phyloP scores from a whole-genome alignment of 805 yeast species.

The Cyberlindnera samutprakarnensis region DNA sequence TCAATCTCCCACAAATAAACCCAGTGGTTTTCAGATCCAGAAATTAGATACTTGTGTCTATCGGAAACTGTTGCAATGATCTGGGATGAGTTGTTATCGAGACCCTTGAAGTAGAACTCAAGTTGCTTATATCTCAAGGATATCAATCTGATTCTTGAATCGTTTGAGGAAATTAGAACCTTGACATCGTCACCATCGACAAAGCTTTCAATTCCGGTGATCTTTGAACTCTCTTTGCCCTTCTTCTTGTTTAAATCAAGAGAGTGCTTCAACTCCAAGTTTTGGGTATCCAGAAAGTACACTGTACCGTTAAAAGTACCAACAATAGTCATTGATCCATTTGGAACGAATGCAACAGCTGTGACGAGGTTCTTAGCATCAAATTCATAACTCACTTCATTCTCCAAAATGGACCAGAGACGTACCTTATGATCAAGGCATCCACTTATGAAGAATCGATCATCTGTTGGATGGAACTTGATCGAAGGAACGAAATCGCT shows the following conservation, averaged over 20 bases:
- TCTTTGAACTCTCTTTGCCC: conserved; percentile 29
- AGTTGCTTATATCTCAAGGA: conserved; percentile 46
- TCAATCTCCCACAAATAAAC: conserved; percentile 69
- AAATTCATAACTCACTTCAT: conserved; percentile 49
- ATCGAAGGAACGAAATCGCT: conserved; percentile 80
- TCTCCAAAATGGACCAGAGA: conserved; percentile 82
- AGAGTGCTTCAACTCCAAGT: conserved; percentile 40
- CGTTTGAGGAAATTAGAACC: conserved; percentile 68
- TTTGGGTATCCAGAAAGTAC: conserved; percentile 53
- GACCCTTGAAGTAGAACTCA: conserved; percentile 67
- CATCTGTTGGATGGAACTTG: conserved; percentile 78
- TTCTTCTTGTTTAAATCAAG: conserved; percentile 39
- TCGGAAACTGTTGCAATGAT: conserved; percentile 60
- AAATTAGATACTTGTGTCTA: conserved; percentile 48
- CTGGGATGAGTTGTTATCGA: conserved; percentile 61
- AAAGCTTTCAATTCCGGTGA: conserved; percentile 67
- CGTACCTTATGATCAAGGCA: conserved; percentile 69
- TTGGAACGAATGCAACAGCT: conserved; percentile 66
- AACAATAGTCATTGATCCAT: conserved; percentile 47
- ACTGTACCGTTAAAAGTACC: conserved; percentile 80
- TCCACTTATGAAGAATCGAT: conserved; percentile 77
- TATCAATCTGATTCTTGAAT: conserved; percentile 66
- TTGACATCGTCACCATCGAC: conserved; percentile 28
- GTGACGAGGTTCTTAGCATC: conserved; percentile 66
- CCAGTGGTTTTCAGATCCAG: conserved; percentile 87